Evolutionary conservation across 495 filamentous ascomycete genomes (phyloP), one percentile per base, ranked within the genome.

Genomic region (Neurospora sp.): DNA sequence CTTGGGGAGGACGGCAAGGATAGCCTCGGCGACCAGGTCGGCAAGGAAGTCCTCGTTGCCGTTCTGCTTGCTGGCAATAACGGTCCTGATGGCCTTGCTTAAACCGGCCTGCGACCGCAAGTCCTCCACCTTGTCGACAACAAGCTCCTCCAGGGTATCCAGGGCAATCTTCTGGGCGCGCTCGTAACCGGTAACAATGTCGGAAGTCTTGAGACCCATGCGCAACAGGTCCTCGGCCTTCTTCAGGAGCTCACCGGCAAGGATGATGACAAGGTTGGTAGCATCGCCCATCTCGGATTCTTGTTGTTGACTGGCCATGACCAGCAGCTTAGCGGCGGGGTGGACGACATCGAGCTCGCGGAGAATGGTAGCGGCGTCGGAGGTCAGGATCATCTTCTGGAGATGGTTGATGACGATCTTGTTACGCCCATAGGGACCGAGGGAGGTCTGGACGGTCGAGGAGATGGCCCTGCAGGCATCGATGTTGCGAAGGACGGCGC

Each of bases 341-440:
- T 99, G 96, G 39, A 99, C 95, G 66, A 99, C 96, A 80, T 99
- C 96, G 81, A 99, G 88, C 82, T 99, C 96, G 78, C 94, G 92
- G 72, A 99, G 87, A 76, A 99, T 99, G 37, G 96, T 97, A 75
- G 96, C 96, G 46, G 96, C 96, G 81, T 99, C 96, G 66, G 94
- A 97, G 73, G 96, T 99, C 73, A 99, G 88, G 75, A 97, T 95
- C 96, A 98, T 97, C 88, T 99, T 99, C 84, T 97, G 94, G 73
- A 99, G 88, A 85, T 99, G 96, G 85, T 98, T 99, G 87, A 99
- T 98, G 85, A 99, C 93, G 82, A 99, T 97, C 87, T 99, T 99
- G 87, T 98, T 99, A 83, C 96, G 93, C 79, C 96, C 96, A 82
- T 96, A 98, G 71, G 96, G 96, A 70, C 96, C 96, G 44, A 99